A percentile compares a stretch with the other conserved stretches of the same genome.
phyloP scores from a whole-genome alignment of 1,284 basidiomycete genomes.

The Stygiomarasmius scandens region DNA sequence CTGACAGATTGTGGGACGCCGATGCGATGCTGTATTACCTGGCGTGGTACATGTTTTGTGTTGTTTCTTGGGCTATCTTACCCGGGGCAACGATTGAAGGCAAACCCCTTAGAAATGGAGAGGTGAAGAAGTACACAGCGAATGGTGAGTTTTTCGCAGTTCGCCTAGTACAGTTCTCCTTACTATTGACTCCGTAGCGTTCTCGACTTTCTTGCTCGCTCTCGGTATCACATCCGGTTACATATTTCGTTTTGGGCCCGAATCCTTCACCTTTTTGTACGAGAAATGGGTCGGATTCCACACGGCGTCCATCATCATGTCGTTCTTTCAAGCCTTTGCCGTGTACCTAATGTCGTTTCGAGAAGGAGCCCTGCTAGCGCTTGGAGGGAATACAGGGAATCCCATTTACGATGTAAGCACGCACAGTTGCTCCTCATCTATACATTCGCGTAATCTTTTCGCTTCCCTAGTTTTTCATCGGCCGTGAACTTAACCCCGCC shows the following conservation, averaged over 20 bases:
- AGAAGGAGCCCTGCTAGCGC: conserved; percentile 73
- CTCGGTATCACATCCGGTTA: conserved; percentile 70
- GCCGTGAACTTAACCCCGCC: conserved; percentile 91
- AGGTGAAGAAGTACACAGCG: conserved; percentile 86
- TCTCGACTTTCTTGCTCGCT: conserved; percentile 83
- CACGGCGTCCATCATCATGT: conserved; percentile 83
- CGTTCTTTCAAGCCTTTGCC: conserved; percentile 71
- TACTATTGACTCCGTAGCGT: conserved; percentile 52
- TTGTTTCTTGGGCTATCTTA: conserved; percentile 81
- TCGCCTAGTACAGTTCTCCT: conserved; percentile 1
- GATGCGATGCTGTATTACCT: conserved; percentile 79
- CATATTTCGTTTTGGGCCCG: conserved; percentile 75
- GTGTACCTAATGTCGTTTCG: conserved; percentile 79
- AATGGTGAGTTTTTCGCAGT: conserved; percentile 66
- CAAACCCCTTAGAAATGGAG: conserved; percentile 76
- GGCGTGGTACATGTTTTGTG: conserved; percentile 88
- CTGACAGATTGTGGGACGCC: conserved; percentile 70
- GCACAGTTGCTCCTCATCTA: too few relatives aligned
- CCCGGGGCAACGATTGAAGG: conserved; percentile 90
- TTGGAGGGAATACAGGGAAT: conserved; percentile 91
- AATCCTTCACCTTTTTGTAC: conserved; percentile 87
- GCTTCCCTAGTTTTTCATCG: conserved; percentile 84
- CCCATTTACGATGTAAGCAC: conserved; percentile 86
- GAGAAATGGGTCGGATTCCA: conserved; percentile 91
- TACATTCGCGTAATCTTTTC: background rate